Conservation (phyloP, 2,329 filamentous ascomycete species). For the Tolypocladium nubicola region DNA sequence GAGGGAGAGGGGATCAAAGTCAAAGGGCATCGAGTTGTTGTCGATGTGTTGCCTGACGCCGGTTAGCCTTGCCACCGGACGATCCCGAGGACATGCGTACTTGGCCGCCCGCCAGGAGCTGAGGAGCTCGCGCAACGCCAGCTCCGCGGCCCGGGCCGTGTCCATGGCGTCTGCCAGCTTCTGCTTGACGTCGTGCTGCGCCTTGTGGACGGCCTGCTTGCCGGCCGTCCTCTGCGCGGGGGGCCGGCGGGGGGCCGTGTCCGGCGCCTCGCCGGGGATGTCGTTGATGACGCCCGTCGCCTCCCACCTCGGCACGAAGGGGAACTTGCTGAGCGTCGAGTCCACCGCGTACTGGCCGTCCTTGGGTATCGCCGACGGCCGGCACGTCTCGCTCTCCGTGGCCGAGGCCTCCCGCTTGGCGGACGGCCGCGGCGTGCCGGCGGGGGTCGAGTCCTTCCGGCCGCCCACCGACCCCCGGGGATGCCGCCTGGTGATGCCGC, state of each 20-base stretch:
- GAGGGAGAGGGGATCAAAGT: constrained; percentile 77
- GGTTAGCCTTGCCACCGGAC: constrained; percentile 7
- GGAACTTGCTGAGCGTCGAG: constrained; percentile 41
- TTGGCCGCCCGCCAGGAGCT: constrained; percentile 74
- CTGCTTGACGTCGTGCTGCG: constrained; percentile 52
- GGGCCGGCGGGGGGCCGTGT: constrained; percentile 21
- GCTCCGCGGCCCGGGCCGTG: constrained; percentile 70
- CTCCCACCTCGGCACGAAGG: constrained; percentile 58
- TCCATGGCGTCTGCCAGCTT: constrained; percentile 61
- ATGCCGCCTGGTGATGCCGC: constrained; percentile 78
- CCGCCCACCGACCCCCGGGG: constrained; percentile 54
- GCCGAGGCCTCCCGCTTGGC: constrained; percentile 26
- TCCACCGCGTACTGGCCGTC: constrained; percentile 32
- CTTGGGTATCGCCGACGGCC: constrained; percentile 28
- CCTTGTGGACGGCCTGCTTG: constrained; percentile 44
- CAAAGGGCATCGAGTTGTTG: constrained; percentile 48
- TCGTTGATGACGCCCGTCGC: constrained; percentile 70
- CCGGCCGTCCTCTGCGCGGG: constrained; percentile 31
- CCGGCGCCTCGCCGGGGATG: constrained; percentile 38
- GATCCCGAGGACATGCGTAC: constrained; percentile 38
- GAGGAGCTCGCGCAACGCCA: constrained; percentile 75
- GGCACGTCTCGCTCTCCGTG: constrained; percentile 26
- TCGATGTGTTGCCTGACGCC: constrained; percentile 41
- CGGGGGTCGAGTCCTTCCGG: constrained; percentile 49
- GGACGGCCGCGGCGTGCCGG: constrained; percentile 34